phyloP scores from a whole-genome alignment of 371 early-diverging fungal species.

The Mortierella sp. region DNA sequence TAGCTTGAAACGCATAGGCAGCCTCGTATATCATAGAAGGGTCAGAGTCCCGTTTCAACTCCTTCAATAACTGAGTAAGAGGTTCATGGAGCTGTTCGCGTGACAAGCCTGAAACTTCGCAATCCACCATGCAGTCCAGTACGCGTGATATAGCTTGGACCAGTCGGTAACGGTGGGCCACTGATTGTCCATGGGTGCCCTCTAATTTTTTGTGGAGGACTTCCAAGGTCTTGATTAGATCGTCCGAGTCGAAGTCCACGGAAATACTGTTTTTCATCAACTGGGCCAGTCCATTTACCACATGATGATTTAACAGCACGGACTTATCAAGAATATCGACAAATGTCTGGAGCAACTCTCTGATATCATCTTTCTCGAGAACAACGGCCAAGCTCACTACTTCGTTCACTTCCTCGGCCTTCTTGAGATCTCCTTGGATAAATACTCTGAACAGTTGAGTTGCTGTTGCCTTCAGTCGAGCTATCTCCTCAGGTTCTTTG shows the following conservation, averaged over 20 bases:
- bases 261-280: background rate
- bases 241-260: slow-evolving; percentile 8
- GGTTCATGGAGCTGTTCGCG: slow-evolving; percentile 14
- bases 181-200: slow-evolving; percentile 12
- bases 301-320: slow-evolving; percentile 1
- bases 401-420: slow-evolving; percentile 1
- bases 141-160: slow-evolving; percentile 6
- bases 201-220: background rate
- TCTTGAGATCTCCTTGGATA: slow-evolving; percentile 6
- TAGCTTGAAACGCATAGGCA: slow-evolving; percentile 21
- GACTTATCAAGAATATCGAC: background rate
- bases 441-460: slow-evolving; percentile 9
- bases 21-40: slow-evolving; percentile 12
- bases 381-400: slow-evolving; percentile 10
- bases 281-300: slow-evolving; percentile 14
- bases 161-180: slow-evolving; percentile 2
- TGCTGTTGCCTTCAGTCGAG: slow-evolving; percentile 2
- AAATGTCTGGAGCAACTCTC: slow-evolving; percentile 9
- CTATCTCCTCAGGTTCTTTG: slow-evolving; percentile 7
- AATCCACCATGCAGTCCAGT: slow-evolving; percentile 27
- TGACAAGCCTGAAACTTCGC: slow-evolving; percentile 11
- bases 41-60: slow-evolving; percentile 9
- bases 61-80: background rate
- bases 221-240: slow-evolving; percentile 14
- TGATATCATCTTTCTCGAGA: slow-evolving; percentile 3